A percentile compares a stretch with the other conserved stretches of the same genome.
These are phyloP conservation scores for Jaminaea rosea DNA, from an alignment of 1,284 basidiomycete species.

Conservation along the genomic window DNA sequence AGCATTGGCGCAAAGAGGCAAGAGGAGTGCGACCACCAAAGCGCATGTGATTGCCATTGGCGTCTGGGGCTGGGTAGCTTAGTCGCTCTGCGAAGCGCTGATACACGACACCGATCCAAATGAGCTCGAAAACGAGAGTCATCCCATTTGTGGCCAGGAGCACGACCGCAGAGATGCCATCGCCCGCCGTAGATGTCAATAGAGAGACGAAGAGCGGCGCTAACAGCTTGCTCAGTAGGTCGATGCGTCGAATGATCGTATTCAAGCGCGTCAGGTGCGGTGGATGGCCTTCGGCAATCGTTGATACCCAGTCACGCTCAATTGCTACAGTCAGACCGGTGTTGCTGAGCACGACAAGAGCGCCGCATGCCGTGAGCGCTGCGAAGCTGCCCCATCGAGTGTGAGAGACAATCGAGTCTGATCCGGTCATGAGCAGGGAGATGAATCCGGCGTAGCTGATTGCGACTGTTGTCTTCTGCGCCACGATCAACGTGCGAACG, in stretches of 20 bases:
- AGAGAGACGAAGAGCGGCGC: conserved; percentile 56
- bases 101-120: conserved; percentile 28
- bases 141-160: conserved; percentile 19
- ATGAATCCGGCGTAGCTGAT: conserved; percentile 50
- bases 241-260: conserved; percentile 51
- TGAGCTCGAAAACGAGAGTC: conserved; percentile 25
- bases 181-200: conserved; percentile 47
- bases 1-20: too few relatives aligned
- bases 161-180: conserved; percentile 19
- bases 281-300: conserved; percentile 46
- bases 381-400: conserved; percentile 46
- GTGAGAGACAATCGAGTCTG: conserved; percentile 9
- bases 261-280: conserved; percentile 40
- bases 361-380: conserved; percentile 50
- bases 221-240: conserved; percentile 55
- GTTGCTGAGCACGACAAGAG: conserved; percentile 47
- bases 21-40: too few relatives aligned
- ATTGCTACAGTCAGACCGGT: conserved; percentile 53
- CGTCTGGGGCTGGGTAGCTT: neutral
- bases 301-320: conserved; percentile 57
- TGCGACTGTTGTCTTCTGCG: conserved; percentile 51
- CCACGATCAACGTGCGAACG: conserved; percentile 50
- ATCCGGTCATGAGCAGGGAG: conserved; percentile 30
- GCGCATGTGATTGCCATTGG: neutral
- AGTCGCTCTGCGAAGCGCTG: conserved; percentile 12